Base-by-base conservation (phyloP, 352 stramenopile genomes). In the Globisporangium abappressorium region DNA sequence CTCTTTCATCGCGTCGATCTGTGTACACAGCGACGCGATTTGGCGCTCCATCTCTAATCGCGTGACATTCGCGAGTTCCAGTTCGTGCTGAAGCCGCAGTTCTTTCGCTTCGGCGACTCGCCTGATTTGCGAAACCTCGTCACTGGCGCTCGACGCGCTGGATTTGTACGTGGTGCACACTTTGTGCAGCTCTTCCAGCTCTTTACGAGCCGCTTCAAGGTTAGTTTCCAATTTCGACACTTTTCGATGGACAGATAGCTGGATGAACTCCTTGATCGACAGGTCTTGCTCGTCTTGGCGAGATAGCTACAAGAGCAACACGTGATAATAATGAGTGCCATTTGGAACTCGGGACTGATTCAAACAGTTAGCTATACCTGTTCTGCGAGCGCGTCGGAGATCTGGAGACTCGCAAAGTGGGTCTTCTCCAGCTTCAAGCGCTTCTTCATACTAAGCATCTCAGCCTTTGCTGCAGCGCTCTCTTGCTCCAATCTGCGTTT, bases 401-500 rank as follows among this genome's bases (percentile, higher is more conserved):
- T 89, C 63, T 87, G 62, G 2, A 94, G 66, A 55, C 76, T 76
- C n/a, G 65, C 63, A 46, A 92, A 77, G 54, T 94, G 86, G 0
- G 53, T 72, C 62, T 90, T 92, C 49, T 94, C 86, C 57, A 91
- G 75, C 56, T 76, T 70, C 15, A 93, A 68, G 1, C 76, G 78
- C n/a, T 79, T 65, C 14, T 76, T 70, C 2, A 77, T 43, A 18
- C 66, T 53, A 24, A 71, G 55, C 5, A 81, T 34, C 30, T 84
- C 72, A 2, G 43, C 33, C 53, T 58, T 69, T n/a, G 71, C 24
- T n/a, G 74, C 63, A 1, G 74, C 62, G 3, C 76, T 34, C 38
- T 81, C 72, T 3, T 74, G 68, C 34, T 81, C 66, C 6, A 79
- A 51, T 9, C 47, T 41, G 4, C 20, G 58, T 59, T 67, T 69